A percentile compares a stretch with the other conserved stretches of the same genome.
Conservation (phyloP, 768 basidiomycete genomes). For the Tylopilus intermedius region DNA sequence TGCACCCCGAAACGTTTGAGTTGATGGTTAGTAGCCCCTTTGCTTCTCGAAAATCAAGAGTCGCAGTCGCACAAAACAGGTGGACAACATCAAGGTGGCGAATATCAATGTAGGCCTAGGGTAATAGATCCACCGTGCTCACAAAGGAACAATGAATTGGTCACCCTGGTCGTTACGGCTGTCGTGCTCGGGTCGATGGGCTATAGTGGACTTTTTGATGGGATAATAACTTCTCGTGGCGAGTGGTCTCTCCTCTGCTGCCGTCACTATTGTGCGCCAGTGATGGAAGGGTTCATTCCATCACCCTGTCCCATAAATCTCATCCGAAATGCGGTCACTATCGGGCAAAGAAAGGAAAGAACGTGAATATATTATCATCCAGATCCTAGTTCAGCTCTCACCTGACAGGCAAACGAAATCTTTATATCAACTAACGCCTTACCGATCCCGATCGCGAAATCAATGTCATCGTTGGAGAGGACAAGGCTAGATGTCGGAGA, state of each 20-base stretch:
- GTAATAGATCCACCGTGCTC: too few species aligned
- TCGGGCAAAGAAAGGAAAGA: background rate
- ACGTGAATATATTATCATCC: background rate
- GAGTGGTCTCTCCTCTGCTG: background rate
- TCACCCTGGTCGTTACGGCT: too few species aligned
- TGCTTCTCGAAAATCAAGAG: background rate
- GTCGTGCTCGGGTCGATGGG: too few species aligned
- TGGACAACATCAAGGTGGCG: background rate
- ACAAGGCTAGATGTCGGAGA: slow-evolving; percentile 33
- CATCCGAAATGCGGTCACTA: background rate
- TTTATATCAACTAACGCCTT: slow-evolving; percentile 60
- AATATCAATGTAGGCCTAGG: too few species aligned
- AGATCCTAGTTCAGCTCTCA: background rate
- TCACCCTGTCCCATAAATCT: background rate
- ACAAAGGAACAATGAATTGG: too few species aligned
- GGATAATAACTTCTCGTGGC: too few species aligned
- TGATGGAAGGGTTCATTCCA: too few species aligned
- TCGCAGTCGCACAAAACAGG: background rate
- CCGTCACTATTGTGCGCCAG: background rate
- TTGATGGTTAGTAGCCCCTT: background rate
- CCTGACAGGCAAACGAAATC: slow-evolving; percentile 53
- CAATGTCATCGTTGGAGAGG: slow-evolving; percentile 60
- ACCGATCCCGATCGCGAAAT: slow-evolving; percentile 76
- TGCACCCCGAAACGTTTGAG: background rate
- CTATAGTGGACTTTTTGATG: too few species aligned